A percentile compares a stretch with the other conserved stretches of the same genome.
Evolutionary conservation across 2,329 filamentous ascomycete genomes (phyloP).

Genomic region (Calonectria leucothoes): DNA sequence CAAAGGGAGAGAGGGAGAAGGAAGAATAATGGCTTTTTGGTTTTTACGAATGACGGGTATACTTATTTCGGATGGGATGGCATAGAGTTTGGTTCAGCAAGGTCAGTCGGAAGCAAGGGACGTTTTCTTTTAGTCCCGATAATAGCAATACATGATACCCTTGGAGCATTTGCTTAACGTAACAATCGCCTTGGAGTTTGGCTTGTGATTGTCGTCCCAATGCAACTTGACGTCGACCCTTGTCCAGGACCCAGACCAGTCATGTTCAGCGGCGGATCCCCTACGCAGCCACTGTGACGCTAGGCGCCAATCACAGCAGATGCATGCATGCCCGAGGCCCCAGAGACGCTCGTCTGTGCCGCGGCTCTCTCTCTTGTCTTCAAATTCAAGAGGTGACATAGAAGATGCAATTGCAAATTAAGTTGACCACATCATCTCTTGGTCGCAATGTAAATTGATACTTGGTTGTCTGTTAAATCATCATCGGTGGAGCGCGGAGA

Average conservation of each 20-base stretch:
- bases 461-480: background rate
- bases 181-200: background rate
- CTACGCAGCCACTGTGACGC: conserved; percentile 41
- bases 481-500: background rate
- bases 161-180: conserved; percentile 21
- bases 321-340: background rate
- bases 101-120: conserved; percentile 30
- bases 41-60: conserved; percentile 33
- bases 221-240: background rate
- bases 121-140: conserved; percentile 26
- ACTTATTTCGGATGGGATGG: conserved; percentile 19
- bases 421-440: background rate
- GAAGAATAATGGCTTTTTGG: conserved; percentile 20
- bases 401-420: background rate
- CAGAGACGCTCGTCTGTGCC: background rate
- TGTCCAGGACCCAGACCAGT: background rate
- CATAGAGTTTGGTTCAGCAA: conserved; percentile 36
- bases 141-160: conserved; percentile 47
- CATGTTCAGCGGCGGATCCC: conserved; percentile 8
- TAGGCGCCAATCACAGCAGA: background rate
- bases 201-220: background rate
- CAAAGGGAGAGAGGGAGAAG: conserved; percentile 16
- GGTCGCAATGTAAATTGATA: background rate
- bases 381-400: background rate
- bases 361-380: background rate